Conservation (phyloP, 2,329 filamentous ascomycete genomes). For the Seiridium cupressi region DNA sequence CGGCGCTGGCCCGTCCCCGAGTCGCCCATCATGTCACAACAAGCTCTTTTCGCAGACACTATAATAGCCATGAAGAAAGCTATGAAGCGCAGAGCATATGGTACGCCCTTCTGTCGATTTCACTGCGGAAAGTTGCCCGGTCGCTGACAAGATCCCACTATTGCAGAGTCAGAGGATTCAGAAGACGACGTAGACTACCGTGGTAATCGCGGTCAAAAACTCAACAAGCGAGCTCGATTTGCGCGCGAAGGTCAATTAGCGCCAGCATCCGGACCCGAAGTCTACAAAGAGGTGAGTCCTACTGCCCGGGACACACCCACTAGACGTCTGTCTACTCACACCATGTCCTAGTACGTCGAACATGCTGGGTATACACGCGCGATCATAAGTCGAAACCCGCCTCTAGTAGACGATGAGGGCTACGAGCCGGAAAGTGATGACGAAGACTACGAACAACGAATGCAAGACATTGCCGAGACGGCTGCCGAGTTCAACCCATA, state of each 20-base stretch:
- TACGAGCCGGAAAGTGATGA: constrained; percentile 74
- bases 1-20: background rate
- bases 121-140: constrained; percentile 12
- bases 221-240: constrained; percentile 73
- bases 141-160: constrained; percentile 20
- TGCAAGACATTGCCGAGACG: constrained; percentile 58
- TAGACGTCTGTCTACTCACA: background rate
- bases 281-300: constrained; percentile 66
- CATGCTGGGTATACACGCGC: constrained; percentile 71
- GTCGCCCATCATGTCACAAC: constrained; percentile 49
- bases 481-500: constrained; percentile 75
- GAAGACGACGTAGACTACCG: constrained; percentile 69
- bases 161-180: constrained; percentile 67
- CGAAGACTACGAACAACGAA: constrained; percentile 65
- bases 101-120: constrained; percentile 32
- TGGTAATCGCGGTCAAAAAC: constrained; percentile 75
- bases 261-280: constrained; percentile 61
- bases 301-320: constrained; percentile 11
- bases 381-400: constrained; percentile 73
- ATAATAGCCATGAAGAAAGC: constrained; percentile 68
- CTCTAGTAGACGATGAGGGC: constrained; percentile 73
- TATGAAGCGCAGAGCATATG: constrained; percentile 62
- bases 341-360: constrained; percentile 57
- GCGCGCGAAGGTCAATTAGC: constrained; percentile 69
- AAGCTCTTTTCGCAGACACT: constrained; percentile 64